Evolutionary conservation across 495 filamentous ascomycete genomes (phyloP), one percentile per base, ranked within the genome.

Genomic region (Aspergillus steynii): DNA sequence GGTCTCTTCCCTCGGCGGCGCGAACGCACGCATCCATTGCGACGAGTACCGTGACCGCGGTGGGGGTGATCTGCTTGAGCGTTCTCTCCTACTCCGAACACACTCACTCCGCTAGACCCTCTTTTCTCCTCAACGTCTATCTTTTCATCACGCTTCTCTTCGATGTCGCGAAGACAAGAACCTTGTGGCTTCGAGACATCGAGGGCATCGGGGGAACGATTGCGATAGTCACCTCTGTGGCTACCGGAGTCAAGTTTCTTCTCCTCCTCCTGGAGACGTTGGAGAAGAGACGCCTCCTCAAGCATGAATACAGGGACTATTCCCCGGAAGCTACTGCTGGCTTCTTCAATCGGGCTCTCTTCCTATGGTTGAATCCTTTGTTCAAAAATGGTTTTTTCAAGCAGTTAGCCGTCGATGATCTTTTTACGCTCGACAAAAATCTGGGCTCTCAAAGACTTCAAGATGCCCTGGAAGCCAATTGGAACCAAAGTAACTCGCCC

Each of bases 321-420:
- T 82, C 85, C 15, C 85, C 85, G 0, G 89, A 92, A 62, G 83
- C 82, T n/a, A 85, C 80, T 0, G 78, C 72, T 37, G 79, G 86
- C 0, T 73, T 86, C 12, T 85, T 82, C 57, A 82, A 74, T 58
- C 74, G 74, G 14, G 71, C 67, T 1, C 68, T 85, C 3, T 88
- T 87, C 65, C 82, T 69, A 60, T 90, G 87, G 86, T 69, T 88
- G 55, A 87, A 85, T 61, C 68, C 65, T 15, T 61, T 88, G 3
- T 82, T 90, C 54, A 65, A 60, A n/a, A 59, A 65, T 31, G 86
- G 86, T 0, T 83, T 81, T 60, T 70, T 52, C 2, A 77, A 68
- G 10, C 55, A 77, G 14, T 70, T 89, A 0, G 55, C 70, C 3
- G 62, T 76, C 5, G 70, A 80, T 25, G 80, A 84, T 55, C 62